Evolutionary conservation across 441 rosid species (phyloP), one percentile per base, ranked within the genome.

Genomic region (Arabidopsis lyrata): DNA sequence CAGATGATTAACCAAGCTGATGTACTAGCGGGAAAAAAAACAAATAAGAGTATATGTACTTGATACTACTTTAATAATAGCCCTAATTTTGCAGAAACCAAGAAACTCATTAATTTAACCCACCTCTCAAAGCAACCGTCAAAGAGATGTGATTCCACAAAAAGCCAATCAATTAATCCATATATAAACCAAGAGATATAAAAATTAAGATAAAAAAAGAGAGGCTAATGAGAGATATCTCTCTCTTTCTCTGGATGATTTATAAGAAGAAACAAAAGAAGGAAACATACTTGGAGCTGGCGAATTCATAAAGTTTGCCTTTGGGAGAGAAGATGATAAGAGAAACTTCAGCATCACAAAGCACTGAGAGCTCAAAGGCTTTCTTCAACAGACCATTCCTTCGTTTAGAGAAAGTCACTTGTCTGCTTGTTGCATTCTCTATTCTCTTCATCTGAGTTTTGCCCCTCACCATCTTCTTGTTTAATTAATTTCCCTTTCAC

Each of bases 341-440:
- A 18, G 93, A 90, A 75, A 93, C 90, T 83, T 93, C 90, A 15
- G 97, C 98, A 77, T 89, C 97, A 60, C 97, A 92, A 58, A 92
- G 96, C 74, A 92, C 96, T 0, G 97, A 92, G 5, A 92, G 91
- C 82, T 92, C 97, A 78, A 84, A 90, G 18, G 97, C 97, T 64
- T 92, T 92, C 85, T 92, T 92, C 27, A 90, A 81, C 66, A 92
- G 56, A 41, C 97, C 97, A 77, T 83, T 90, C 61, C 97, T 74
- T 55, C 97, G 53, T 70, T 92, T 92, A 15, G 97, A 92, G 84
- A 92, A 92, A 31, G 97, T 92, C 0, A 92, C 97, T 83, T 90
- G 96, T 82, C 94, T 84, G 85, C 96, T 92, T 59, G 97, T 87
- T 3, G 95, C 88, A 68, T 92, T 92, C 82, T 90, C 98, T 84